A percentile compares a stretch with the other conserved stretches of the same genome.
Evolutionary conservation across 805 yeast species (phyloP).

Genomic region (Metschnikowia vanudenii): DNA sequence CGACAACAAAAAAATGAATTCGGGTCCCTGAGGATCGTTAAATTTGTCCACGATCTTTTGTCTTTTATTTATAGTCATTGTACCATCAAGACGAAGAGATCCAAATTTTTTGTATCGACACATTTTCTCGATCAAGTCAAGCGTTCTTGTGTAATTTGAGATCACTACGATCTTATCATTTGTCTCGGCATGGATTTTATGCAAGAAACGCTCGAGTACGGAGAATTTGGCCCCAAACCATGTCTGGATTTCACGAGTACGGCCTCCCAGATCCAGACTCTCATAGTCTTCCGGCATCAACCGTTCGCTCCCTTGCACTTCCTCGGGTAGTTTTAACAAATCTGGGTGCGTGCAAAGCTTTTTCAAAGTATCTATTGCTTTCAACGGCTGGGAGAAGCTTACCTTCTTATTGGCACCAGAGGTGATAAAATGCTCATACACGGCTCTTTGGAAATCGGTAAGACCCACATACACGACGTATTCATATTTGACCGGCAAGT

Average conservation of each 20-base stretch:
- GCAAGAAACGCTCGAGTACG: conserved; percentile 80
- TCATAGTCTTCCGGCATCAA: conserved; percentile 74
- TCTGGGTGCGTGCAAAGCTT: conserved; percentile 96
- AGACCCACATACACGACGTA: conserved; percentile 92
- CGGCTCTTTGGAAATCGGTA: conserved; percentile 67
- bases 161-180: conserved; percentile 93
- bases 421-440: conserved; percentile 73
- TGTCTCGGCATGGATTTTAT: conserved; percentile 72
- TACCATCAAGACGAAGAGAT: conserved; percentile 81
- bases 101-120: conserved; percentile 79
- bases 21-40: conserved; percentile 85
- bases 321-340: conserved; percentile 69
- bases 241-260: conserved; percentile 71
- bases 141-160: conserved; percentile 91
- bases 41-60: conserved; percentile 89
- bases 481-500: conserved; percentile 92
- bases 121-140: conserved; percentile 84
- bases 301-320: conserved; percentile 64
- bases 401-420: conserved; percentile 74
- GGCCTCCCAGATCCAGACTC: conserved; percentile 43
- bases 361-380: conserved; percentile 84
- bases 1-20: conserved; percentile 83
- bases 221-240: conserved; percentile 85
- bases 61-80: conserved; percentile 86
- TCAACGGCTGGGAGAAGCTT: conserved; percentile 76